Evolutionary conservation across 805 yeast species (phyloP), one percentile per base, ranked within the genome.

Genomic region (Metschnikowia orientalis): DNA sequence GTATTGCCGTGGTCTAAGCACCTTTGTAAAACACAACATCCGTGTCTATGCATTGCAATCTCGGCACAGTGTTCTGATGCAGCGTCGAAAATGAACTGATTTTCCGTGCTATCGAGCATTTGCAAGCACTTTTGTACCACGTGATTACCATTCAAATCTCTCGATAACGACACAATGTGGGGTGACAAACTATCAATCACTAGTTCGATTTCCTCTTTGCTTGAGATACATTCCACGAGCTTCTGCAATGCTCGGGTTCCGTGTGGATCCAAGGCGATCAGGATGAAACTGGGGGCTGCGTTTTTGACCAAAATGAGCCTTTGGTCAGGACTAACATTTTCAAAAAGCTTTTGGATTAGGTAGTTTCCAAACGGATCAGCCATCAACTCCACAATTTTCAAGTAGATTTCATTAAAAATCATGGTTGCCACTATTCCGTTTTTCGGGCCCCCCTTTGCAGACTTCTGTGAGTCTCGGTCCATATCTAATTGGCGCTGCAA

Each of bases 321-420:
- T 59, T 90, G 94, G 40, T 72, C 80, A 23, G 70, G 68, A 22
- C 71, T 64, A 16, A 88, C 81, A 44, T 78, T 74, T 54, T 89
- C 97, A 44, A 92, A 69, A 35, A 92, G 61, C 57, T 90, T 92
- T 60, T 92, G 98, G 45, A 94, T 77, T 51, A 92, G 67, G 51
- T 92, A 92, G 57, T 92, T 92, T n/a, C 98, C 98, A 64, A 92
- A 92, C 5, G 97, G 95, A 57, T 89, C 95, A 18, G 75, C 74
- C 97, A 92, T 90, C 42, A 92, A 68, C 55, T 87, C 95, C 34
- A 85, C 81, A 37, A 87, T 80, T 47, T 85, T 81, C 22, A 73
- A 63, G 44, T 77, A 75, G 26, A 87, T 83, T 56, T 92, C 96
- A 37, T 77, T 76, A 60, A 87, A 89, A 29, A 92, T 85, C 52